A percentile compares a stretch with the other conserved stretches of the same genome.
Conservation (phyloP, 2,329 filamentous ascomycete genomes). For the Paecilomyces formosus region DNA sequence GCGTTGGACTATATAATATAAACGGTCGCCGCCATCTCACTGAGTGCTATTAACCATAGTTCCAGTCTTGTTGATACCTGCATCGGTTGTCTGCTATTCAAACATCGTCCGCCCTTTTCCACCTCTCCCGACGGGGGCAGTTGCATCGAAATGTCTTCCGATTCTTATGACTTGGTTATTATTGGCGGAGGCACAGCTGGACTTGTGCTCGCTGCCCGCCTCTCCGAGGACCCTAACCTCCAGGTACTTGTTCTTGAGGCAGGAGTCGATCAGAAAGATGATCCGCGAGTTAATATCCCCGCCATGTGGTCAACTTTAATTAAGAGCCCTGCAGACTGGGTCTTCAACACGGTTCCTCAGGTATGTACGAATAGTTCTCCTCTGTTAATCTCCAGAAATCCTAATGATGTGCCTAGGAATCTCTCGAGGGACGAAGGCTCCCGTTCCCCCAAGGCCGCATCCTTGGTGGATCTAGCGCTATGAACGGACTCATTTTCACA, state of each 20-base stretch:
- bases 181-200: conserved; percentile 49
- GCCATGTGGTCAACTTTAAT: background rate
- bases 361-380: background rate
- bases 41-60: too few relatives aligned
- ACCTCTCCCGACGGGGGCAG: too few relatives aligned
- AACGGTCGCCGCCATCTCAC: too few relatives aligned
- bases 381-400: background rate
- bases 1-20: too few relatives aligned
- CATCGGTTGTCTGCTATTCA: too few relatives aligned
- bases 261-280: conserved; percentile 19
- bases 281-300: conserved; percentile 6
- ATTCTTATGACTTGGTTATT: conserved; percentile 13
- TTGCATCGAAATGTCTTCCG: too few relatives aligned
- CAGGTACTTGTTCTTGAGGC: conserved; percentile 38
- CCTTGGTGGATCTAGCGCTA: conserved; percentile 10
- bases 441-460: conserved; percentile 4
- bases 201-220: conserved; percentile 31
- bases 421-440: too few relatives aligned
- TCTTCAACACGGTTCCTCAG: background rate
- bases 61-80: too few relatives aligned
- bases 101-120: too few relatives aligned
- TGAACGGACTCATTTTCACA: conserved; percentile 6
- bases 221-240: conserved; percentile 36
- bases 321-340: background rate
- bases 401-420: background rate